Conservation (phyloP, 352 stramenopile species). For the Phytophthora sp. region DNA sequence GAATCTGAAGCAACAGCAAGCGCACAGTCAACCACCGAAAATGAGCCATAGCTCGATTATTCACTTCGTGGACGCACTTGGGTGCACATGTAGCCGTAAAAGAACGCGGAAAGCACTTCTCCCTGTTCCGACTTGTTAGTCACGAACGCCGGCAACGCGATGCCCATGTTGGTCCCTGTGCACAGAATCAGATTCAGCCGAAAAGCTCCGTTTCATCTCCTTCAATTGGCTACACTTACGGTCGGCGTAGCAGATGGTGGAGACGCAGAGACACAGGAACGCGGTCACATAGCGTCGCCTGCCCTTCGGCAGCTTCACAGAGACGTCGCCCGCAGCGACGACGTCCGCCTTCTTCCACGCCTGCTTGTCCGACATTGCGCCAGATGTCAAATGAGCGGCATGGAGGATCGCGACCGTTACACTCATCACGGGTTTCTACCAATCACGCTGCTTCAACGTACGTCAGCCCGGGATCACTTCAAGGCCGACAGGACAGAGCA, state of each 20-base stretch:
- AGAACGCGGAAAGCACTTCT: slow-evolving; percentile 85
- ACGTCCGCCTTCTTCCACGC: slow-evolving; percentile 22
- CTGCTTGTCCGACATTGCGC: slow-evolving; percentile 17
- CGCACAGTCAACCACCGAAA: background rate
- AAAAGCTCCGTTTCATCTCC: too few species aligned
- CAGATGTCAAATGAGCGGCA: slow-evolving; percentile 23
- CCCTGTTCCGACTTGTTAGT: slow-evolving; percentile 79
- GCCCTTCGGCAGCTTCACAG: slow-evolving; percentile 28
- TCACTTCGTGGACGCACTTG: slow-evolving; percentile 52
- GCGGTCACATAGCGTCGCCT: slow-evolving; percentile 75
- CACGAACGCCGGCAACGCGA: slow-evolving; percentile 80
- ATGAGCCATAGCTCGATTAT: too few species aligned
- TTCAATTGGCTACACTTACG: too few species aligned
- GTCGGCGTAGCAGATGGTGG: slow-evolving; percentile 87
- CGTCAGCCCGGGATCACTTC: slow-evolving; percentile 7
- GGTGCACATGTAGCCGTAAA: slow-evolving; percentile 89
- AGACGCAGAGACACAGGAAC: slow-evolving; percentile 74
- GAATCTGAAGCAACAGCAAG: slow-evolving; percentile 50
- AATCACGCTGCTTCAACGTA: slow-evolving; percentile 12
- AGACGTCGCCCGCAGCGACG: slow-evolving; percentile 1
- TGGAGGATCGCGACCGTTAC: slow-evolving; percentile 15
- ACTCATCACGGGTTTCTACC: slow-evolving; percentile 37
- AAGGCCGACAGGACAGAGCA: slow-evolving; percentile 19
- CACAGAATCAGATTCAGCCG: slow-evolving; percentile 19
- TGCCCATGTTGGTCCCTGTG: slow-evolving; percentile 87